These are phyloP conservation scores for Chytriomyces sp. DNA, from an alignment of 192 early-diverging fungal species.

Conservation along the genomic window DNA sequence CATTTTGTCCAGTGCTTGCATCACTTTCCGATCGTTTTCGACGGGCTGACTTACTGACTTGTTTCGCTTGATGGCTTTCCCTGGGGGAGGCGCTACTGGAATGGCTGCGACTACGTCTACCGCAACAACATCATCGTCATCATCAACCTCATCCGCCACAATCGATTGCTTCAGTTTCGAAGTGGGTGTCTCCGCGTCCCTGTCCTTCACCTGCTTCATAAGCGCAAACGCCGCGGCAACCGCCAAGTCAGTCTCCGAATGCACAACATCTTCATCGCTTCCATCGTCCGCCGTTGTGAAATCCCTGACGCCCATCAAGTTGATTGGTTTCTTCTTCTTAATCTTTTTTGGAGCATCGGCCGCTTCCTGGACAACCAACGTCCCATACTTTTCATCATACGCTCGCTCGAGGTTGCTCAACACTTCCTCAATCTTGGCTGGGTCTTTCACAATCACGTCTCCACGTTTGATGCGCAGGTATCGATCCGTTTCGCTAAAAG, in stretches of 20 bases:
- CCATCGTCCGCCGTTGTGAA: background rate
- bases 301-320: background rate
- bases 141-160: background rate
- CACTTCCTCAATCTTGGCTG: constrained; percentile 1
- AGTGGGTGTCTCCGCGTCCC: background rate
- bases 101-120: background rate
- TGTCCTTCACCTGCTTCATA: constrained; percentile 25
- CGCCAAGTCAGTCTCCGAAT: constrained; percentile 13
- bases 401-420: background rate
- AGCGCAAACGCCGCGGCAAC: constrained; percentile 19
- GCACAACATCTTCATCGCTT: background rate
- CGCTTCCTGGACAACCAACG: too few relatives aligned
- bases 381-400: constrained; percentile 18
- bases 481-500: constrained; percentile 28
- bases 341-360: background rate
- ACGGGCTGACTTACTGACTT: background rate
- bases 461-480: constrained; percentile 21
- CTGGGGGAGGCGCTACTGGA: background rate
- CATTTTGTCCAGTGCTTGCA: constrained; percentile 14
- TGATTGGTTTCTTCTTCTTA: background rate
- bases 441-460: background rate
- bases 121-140: background rate
- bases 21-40: constrained; percentile 5
- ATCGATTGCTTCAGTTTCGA: background rate
- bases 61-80: background rate